A percentile compares a stretch with the other conserved stretches of the same genome.
Evolutionary conservation across 345 rosid species (phyloP).

Genomic region (Brassica carinata): DNA sequence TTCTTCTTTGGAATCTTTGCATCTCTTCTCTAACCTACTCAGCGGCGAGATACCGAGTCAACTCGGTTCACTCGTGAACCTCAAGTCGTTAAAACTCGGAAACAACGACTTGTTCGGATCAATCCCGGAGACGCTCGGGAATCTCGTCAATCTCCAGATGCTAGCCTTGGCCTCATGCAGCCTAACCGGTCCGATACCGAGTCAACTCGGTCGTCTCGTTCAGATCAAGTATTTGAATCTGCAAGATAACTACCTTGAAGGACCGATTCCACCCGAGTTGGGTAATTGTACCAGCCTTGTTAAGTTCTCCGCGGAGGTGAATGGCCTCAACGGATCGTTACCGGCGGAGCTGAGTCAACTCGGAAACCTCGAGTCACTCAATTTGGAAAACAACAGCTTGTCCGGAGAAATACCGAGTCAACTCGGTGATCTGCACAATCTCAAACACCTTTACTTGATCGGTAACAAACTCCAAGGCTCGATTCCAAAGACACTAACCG

Average conservation of each 20-base stretch:
- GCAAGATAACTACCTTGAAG: constrained; percentile 60
- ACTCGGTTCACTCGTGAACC: constrained; percentile 55
- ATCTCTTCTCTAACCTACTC: constrained; percentile 65
- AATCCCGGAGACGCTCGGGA: constrained; percentile 57
- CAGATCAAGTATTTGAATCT: constrained; percentile 48
- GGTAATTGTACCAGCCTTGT: constrained; percentile 50
- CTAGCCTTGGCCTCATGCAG: constrained; percentile 66
- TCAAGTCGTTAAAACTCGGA: constrained; percentile 70
- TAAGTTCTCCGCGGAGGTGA: constrained; percentile 55
- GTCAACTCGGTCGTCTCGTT: constrained; percentile 70
- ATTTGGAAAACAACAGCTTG: constrained; percentile 76
- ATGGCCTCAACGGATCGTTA: constrained; percentile 67
- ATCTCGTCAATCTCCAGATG: constrained; percentile 59
- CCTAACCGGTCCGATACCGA: constrained; percentile 75
- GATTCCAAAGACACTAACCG: constrained; percentile 61
- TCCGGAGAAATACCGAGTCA: constrained; percentile 67
- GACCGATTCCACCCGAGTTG: constrained; percentile 63
- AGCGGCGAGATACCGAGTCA: constrained; percentile 70
- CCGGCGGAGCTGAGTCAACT: constrained; percentile 61
- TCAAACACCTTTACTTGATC: constrained; percentile 58
- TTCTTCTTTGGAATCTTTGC: constrained; percentile 56
- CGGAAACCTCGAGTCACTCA: constrained; percentile 51
- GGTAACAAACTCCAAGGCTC: constrained; percentile 60
- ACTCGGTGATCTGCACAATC: constrained; percentile 54
- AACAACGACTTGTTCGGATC: constrained; percentile 61